These are phyloP conservation scores for Aspergillus tamarii DNA, from an alignment of 2,329 filamentous ascomycete genomes.

Conservation along the genomic window DNA sequence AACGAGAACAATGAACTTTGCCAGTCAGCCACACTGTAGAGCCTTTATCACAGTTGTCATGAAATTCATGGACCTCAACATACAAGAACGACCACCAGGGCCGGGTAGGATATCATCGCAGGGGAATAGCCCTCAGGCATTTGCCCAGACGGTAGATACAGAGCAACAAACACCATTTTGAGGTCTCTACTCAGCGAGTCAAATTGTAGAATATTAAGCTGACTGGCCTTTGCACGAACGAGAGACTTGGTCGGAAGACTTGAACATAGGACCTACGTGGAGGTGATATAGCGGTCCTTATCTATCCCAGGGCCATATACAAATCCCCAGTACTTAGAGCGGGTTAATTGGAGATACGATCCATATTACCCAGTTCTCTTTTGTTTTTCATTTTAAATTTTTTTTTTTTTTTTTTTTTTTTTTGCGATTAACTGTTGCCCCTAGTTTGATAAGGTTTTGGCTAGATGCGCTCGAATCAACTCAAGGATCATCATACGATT, in stretches of 20 bases:
- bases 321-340: neutral
- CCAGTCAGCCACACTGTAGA: neutral
- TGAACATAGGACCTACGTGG: neutral
- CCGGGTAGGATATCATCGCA: slow-evolving; percentile 8
- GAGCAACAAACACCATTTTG: slow-evolving; percentile 11
- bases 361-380: neutral
- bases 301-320: neutral
- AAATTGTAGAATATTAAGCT: neutral
- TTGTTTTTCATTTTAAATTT: neutral
- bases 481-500: neutral
- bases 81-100: slow-evolving; percentile 17
- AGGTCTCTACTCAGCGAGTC: neutral
- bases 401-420: neutral
- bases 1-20: slow-evolving; percentile 17
- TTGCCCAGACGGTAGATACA: slow-evolving; percentile 15
- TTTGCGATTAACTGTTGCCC: neutral
- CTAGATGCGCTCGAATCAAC: neutral
- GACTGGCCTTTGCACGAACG: neutral
- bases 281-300: neutral
- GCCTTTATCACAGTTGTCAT: neutral
- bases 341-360: neutral
- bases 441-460: neutral
- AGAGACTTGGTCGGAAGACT: neutral
- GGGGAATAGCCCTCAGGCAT: slow-evolving; percentile 8
- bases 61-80: neutral